A percentile compares a stretch with the other conserved stretches of the same genome.
Conservation (phyloP, 129 eudicot genomes). For the Chrysanthemum lavandulifolium region DNA sequence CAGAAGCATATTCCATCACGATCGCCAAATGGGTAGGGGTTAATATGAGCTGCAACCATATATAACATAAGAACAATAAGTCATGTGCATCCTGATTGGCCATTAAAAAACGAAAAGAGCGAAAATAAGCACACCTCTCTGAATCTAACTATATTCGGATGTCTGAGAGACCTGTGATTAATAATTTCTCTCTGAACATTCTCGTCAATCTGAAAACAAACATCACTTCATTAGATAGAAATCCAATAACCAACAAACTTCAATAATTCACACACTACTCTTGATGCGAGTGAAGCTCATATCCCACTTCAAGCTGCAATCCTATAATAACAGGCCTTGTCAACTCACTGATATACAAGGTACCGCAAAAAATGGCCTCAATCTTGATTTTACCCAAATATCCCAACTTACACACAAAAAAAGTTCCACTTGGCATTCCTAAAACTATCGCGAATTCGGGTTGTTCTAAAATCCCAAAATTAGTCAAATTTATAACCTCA, state of each 20-base stretch:
- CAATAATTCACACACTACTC: constrained; percentile 17
- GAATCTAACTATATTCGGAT: constrained; percentile 64
- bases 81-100: not conserved
- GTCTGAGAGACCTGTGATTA: constrained; percentile 63
- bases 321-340: constrained; percentile 14
- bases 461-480: constrained; percentile 6
- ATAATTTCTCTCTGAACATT: constrained; percentile 72
- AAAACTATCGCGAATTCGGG: too few species aligned
- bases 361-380: not conserved
- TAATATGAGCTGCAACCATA: constrained; percentile 42
- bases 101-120: not conserved
- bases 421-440: too few species aligned
- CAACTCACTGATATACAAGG: not conserved
- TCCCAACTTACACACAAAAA: not conserved
- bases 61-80: constrained; percentile 12
- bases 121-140: constrained; percentile 45
- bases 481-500: not conserved
- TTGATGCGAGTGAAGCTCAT: constrained; percentile 14
- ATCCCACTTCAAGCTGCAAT: constrained; percentile 14
- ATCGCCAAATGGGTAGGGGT: constrained; percentile 70
- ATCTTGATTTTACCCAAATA: not conserved
- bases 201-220: constrained; percentile 60
- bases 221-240: constrained; percentile 10
- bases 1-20: constrained; percentile 72
- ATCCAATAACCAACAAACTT: not conserved